phyloP scores from a whole-genome alignment of 371 early-diverging fungal species.

The Mucor irregularis region DNA sequence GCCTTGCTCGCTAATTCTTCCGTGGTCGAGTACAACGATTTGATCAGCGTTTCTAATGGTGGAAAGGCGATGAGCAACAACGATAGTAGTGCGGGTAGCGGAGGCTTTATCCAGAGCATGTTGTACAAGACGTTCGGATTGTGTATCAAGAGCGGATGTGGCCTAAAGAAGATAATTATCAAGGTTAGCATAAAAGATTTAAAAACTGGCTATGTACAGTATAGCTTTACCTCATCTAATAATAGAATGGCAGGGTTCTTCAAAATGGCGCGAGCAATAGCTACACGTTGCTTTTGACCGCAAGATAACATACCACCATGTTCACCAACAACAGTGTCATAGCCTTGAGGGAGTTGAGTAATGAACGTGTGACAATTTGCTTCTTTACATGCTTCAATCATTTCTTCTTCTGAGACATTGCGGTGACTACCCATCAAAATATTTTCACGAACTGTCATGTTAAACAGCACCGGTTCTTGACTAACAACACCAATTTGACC shows the following conservation, averaged over 20 bases:
- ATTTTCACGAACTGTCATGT: slow-evolving; percentile 71
- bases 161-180: slow-evolving; percentile 54
- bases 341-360: slow-evolving; percentile 63
- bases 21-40: slow-evolving; percentile 75
- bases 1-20: slow-evolving; percentile 68
- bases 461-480: slow-evolving; percentile 78
- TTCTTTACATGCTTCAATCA: slow-evolving; percentile 60
- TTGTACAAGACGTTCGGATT: slow-evolving; percentile 81
- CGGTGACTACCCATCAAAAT: slow-evolving; percentile 57
- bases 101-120: slow-evolving; percentile 70
- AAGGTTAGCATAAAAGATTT: slow-evolving; percentile 39
- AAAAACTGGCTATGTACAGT: too few relatives aligned
- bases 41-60: slow-evolving; percentile 74
- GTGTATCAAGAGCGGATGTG: slow-evolving; percentile 75
- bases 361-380: slow-evolving; percentile 78
- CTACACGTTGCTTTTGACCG: slow-evolving; percentile 86
- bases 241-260: slow-evolving; percentile 66
- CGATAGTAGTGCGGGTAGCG: slow-evolving; percentile 76
- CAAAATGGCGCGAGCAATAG: slow-evolving; percentile 73
- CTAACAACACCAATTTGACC: slow-evolving; percentile 66
- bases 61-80: slow-evolving; percentile 86
- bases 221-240: slow-evolving; percentile 75
- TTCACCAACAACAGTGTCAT: slow-evolving; percentile 66
- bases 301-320: slow-evolving; percentile 70
- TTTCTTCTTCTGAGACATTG: slow-evolving; percentile 52